Evolutionary conservation across 805 yeast genomes (phyloP), one percentile per base, ranked within the genome.

Genomic region (Kluyveromyces starmeri): DNA sequence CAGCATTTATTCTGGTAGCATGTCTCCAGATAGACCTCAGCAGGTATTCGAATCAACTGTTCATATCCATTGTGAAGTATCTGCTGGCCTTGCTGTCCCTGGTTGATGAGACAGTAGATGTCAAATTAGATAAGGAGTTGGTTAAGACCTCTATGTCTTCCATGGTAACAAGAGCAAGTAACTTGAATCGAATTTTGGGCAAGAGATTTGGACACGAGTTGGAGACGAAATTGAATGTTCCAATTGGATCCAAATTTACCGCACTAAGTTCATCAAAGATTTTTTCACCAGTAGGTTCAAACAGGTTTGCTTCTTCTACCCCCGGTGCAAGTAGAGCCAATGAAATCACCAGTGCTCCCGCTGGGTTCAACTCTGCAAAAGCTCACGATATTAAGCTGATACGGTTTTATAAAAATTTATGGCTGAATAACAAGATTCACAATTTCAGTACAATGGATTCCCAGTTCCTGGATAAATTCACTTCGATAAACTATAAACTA

Each of bases 361-460:
- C 36, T 13, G 32, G 34, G 3, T 20, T 44, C 4, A 28, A 42
- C 8, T 36, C 40, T 5, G 29, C 33, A 6, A 47, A 48, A 33
- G 50, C 50, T 31, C 50, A 50, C 29, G 55, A 54, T 32, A 36
- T 52, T 35, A 55, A 53, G 33, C 39, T 57, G 23, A 35, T 50
- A 25, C 50, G 60, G 10, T 57, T 51, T 35, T 57, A 53, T 32
- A 57, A 57, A 34, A 57, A 57, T 25, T 46, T 64, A 4, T 64
- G 69, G 69, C 45, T 64, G 15, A 62, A 61, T 36, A 50, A 51
- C 22, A 55, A 58, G 11, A 50, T 65, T 2, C 40, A 48, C 21
- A 51, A 54, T n/a, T 65, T 67, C 67, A 47, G 47, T 11, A 44
- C 58, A 0, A 48, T 50, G 19, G 45, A 47, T 18, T 23, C 50